A percentile compares a stretch with the other conserved stretches of the same genome.
Conservation (phyloP, 441 rosid species). For the Euphorbia neoarborescens region DNA sequence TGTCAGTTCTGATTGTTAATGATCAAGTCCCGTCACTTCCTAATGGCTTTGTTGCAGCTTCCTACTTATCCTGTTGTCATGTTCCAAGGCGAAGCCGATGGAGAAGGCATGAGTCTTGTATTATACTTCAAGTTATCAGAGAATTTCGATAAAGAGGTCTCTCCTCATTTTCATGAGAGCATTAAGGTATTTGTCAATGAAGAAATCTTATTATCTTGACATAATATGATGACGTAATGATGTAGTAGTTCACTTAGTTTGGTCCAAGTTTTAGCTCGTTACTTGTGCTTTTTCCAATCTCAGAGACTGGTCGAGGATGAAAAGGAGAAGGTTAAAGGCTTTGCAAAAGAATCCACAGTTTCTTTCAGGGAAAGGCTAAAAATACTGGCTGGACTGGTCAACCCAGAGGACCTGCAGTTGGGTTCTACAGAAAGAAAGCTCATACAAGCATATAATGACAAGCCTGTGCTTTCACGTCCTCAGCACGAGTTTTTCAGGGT, state of each 20-base stretch:
- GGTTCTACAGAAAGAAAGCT: conserved; percentile 69
- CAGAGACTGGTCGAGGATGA: conserved; percentile 69
- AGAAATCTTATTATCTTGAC: background rate
- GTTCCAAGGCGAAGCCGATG: conserved; percentile 57
- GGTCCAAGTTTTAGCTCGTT: too few species aligned
- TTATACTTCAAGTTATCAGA: conserved; percentile 56
- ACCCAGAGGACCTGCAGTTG: conserved; percentile 67
- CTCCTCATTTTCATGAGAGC: conserved; percentile 56
- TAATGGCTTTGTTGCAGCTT: conserved; percentile 35
- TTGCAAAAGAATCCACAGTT: conserved; percentile 49
- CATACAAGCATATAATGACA: conserved; percentile 60
- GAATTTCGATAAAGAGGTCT: conserved; percentile 43
- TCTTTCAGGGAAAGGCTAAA: conserved; percentile 81
- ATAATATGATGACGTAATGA: too few species aligned
- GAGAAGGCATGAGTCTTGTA: conserved; percentile 85
- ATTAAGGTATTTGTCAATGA: conserved; percentile 41
- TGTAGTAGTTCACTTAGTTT: too few species aligned
- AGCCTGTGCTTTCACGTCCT: conserved; percentile 81
- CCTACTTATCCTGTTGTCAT: conserved; percentile 67
- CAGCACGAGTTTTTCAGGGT: conserved; percentile 71
- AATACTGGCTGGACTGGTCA: conserved; percentile 57
- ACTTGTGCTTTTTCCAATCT: conserved; percentile 3
- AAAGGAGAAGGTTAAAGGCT: conserved; percentile 62
- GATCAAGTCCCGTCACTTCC: too few species aligned
- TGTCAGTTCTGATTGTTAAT: too few species aligned